Evolutionary conservation across 2,329 filamentous ascomycete genomes (phyloP), one percentile per base, ranked within the genome.

Genomic region (Aspergillus pseudoviridinutans): DNA sequence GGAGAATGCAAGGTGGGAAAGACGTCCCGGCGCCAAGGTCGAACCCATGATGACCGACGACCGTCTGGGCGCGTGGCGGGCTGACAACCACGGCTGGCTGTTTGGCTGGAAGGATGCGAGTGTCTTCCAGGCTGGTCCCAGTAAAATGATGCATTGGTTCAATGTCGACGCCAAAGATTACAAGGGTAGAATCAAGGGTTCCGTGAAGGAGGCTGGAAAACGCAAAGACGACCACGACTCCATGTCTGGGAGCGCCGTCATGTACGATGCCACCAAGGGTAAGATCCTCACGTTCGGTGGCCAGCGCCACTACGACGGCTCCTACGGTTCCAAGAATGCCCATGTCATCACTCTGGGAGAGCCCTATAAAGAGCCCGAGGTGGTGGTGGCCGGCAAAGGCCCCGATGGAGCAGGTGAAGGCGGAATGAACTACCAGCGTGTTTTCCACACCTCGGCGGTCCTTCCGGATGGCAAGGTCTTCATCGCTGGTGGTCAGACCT

Each of bases 121-220:
- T 38, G 52, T 61, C 17, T 83, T 85, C 66, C 82, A 85, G 62
- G 83, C 81, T 2, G 83, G 83, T 0, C 83, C 82, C 1, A 79
- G 77, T 55, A 78, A 71, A 50, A 70, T 73, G 1, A 84, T 84
- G 79, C 79, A 86, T 64, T 87, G 84, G 84, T 86, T 80, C 62
- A 71, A 73, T 32, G 81, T 78, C 0, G 64, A 63, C 1, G 78
- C 77, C 14, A 44, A 44, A 44, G 41, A 44, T 17, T 17, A 44
- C 41, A 44, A 44, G 41, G 41, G 41, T 0, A n/a, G 41, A 12
- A 9, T 44, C n/a, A 50, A 41, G 8, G 55, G 59, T 24, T 22
- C 42, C 6, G 25, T 44, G 22, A 32, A 5, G 14, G 5, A 68
- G 9, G 82, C 81, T 1, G 82, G 82, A 0, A 70, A 59, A 3